A percentile compares a stretch with the other conserved stretches of the same genome.
Evolutionary conservation across 768 basidiomycete species (phyloP).

Genomic region (Lyophyllum atratum): DNA sequence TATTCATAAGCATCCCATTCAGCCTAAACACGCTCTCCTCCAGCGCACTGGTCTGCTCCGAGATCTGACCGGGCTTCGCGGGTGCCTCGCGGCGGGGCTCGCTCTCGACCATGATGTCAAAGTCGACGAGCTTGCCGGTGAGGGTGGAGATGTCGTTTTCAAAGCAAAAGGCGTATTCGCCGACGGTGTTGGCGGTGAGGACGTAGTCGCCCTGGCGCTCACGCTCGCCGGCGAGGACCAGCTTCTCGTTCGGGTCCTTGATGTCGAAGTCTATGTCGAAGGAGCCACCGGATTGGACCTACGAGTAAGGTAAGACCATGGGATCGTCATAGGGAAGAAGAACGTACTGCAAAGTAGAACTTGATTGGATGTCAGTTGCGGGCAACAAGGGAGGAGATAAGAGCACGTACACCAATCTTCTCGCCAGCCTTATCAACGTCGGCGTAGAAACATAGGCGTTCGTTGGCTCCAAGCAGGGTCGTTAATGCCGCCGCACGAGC

Average conservation of each 20-base stretch:
- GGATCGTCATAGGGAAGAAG: neutral
- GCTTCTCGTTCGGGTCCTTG: constrained; percentile 86
- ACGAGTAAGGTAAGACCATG: neutral
- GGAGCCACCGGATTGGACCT: constrained; percentile 97
- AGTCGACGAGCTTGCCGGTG: constrained; percentile 92
- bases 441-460: constrained; percentile 90
- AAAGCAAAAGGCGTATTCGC: constrained; percentile 96
- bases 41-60: constrained; percentile 89
- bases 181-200: constrained; percentile 88
- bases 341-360: constrained; percentile 95
- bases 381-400: constrained; percentile 1
- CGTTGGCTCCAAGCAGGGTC: constrained; percentile 75
- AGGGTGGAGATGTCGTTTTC: constrained; percentile 97
- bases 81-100: constrained; percentile 91
- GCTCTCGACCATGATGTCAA: constrained; percentile 98
- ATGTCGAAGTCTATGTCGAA: constrained; percentile 96
- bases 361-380: constrained; percentile 34
- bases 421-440: constrained; percentile 95
- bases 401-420: constrained; percentile 76
- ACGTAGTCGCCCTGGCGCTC: constrained; percentile 98
- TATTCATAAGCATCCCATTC: constrained; percentile 82
- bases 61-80: constrained; percentile 83
- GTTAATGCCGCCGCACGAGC: constrained; percentile 71
- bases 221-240: constrained; percentile 83
- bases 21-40: constrained; percentile 96